Evolutionary conservation across 345 rosid species (phyloP), one percentile per base, ranked within the genome.

Genomic region (Eucalyptus globulus): DNA sequence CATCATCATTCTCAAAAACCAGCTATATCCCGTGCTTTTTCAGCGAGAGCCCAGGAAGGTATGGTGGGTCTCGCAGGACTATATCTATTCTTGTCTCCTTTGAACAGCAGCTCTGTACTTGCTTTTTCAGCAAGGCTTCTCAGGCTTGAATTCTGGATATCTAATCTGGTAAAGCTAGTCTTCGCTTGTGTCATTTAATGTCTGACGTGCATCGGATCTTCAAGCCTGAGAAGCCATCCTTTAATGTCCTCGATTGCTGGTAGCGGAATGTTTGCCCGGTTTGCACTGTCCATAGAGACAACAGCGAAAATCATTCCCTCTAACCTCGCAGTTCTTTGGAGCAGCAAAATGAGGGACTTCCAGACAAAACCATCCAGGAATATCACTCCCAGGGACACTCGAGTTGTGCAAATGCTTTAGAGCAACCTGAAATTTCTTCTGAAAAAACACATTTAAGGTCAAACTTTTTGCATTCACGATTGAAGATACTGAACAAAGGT

Each of bases 151-250:
- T 24, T 58, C 89, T 11, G 94, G 87, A 90, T 89, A 95, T 14
- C 96, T 91, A 89, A 94, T 91, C 62, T 95, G 80, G 94, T 93
- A 91, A 49, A 96, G 91, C 47, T 96, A 95, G 89, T 93, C 94
- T 43, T 88, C 81, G 62, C 91, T 88, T 49, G 92, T 91, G 47
- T 80, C 90, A 45, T 87, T 1, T 91, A 95, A 89, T 45, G 90
- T 2, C 47, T 89, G 26, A 29, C 76, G 60, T 2, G 15, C 72
- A 65, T 1, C 0, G 37, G 6, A 5, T 1, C 13, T 11, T 81
- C 91, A 54, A 76, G 92, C 50, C 92, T 47, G 14, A 89, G 89
- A 54, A 96, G 83, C 88, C 87, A 88, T 19, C 91, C 97, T 86
- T 90, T 87, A 58, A 95, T 81, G 60, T 93, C 96, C 54, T 91